Evolutionary conservation across 1,284 basidiomycete species (phyloP).

Genomic region (Vanrija pseudolonga): DNA sequence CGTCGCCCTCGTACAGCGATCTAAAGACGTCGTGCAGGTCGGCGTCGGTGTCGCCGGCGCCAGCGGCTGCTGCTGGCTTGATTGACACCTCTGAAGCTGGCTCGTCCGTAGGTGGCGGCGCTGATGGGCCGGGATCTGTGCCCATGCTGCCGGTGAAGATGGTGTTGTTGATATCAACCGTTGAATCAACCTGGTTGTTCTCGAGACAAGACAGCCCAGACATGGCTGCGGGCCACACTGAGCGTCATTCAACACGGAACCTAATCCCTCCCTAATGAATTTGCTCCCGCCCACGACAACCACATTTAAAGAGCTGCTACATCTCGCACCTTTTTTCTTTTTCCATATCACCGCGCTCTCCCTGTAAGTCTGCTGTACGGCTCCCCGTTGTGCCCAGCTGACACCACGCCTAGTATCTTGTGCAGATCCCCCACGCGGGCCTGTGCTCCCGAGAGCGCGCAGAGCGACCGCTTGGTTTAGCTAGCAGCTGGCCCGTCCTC

Average conservation of each 20-base stretch:
- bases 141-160: neutral
- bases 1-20: slow-evolving; percentile 10
- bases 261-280: no score
- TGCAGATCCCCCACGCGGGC: neutral
- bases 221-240: no score
- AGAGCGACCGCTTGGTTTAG: slow-evolving; percentile 16
- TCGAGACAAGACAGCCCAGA: no score
- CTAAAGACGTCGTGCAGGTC: slow-evolving; percentile 17
- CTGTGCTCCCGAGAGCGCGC: neutral
- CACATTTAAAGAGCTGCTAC: neutral
- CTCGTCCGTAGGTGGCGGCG: neutral
- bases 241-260: no score
- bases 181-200: no score
- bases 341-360: neutral
- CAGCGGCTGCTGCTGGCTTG: neutral
- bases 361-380: neutral
- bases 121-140: neutral
- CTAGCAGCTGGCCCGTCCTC: slow-evolving; percentile 14
- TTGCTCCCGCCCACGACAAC: no score
- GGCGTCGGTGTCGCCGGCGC: neutral
- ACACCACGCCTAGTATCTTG: neutral
- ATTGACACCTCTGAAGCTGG: no score
- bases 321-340: slow-evolving; percentile 1
- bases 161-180: neutral
- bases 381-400: neutral